Evolutionary conservation across 2,329 filamentous ascomycete genomes (phyloP), one percentile per base, ranked within the genome.

Genomic region (Elsinoe necatrix): DNA sequence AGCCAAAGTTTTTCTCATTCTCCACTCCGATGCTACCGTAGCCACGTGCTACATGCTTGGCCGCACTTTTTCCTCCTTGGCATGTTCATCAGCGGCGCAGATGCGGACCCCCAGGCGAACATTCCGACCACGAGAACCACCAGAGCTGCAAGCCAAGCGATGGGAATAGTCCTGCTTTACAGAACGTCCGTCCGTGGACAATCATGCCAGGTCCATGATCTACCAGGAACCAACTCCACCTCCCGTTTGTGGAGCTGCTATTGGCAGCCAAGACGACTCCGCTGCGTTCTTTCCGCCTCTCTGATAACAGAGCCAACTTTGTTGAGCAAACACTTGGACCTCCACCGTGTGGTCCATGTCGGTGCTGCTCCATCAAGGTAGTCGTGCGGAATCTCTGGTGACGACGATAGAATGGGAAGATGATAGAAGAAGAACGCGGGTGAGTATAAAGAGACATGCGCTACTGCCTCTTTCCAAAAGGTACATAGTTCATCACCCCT

Each of bases 141-240:
- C 45, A 50, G 25, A 31, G 20, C 29, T 35, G 29, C 29, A 34
- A 37, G 48, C 48, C 48, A 52, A 52, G 48, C 25, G 25, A 39
- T 8, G 4, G 9, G 14, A 31, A 52, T 39, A 31, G 48, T 29
- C 48, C 37, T 39, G 48, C 48, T 34, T n/a, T 52, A 16, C 48
- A 34, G 20, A 12, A 20, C 20, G 34, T 11, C 18, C 25, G 27
- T 25, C 18, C 31, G n/a, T 20, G 34, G 31, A 23, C 29, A 34
- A 16, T 29, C 48, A 52, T 52, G 39, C 48, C 48, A 52, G 48
- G 48, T 52, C 20, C 8, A 39, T 23, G 48, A 52, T 52, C 48
- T 52, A 52, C 48, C 48, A 52, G 48, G 48, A 52, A 45, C 29
- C 48, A 52, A 39, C 34, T 52, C 48, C 48, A 52, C 48, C 48